Evolutionary conservation across 805 yeast species (phyloP).

Genomic region (Brettanomyces naardenensis): DNA sequence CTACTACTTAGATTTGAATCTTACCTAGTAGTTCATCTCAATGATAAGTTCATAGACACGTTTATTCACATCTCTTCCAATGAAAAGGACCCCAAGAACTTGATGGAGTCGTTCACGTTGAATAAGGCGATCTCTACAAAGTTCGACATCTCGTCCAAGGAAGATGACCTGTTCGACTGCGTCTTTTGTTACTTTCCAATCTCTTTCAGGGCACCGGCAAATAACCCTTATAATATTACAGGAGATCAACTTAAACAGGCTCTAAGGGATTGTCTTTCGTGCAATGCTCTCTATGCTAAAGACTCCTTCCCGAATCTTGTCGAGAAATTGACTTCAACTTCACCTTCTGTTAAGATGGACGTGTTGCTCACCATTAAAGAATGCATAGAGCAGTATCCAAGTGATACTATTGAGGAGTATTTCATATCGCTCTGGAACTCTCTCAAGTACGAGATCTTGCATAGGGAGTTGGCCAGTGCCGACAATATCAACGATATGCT

Average conservation of each 20-base stretch:
- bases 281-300: conserved; percentile 54
- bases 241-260: conserved; percentile 59
- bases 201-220: conserved; percentile 85
- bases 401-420: conserved; percentile 40
- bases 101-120: conserved; percentile 59
- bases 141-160: conserved; percentile 32
- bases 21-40: conserved; percentile 16
- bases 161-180: conserved; percentile 75
- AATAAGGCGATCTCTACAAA: conserved; percentile 37
- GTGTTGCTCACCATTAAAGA: conserved; percentile 53
- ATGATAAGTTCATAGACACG: conserved; percentile 40
- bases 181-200: conserved; percentile 95
- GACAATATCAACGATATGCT: conserved; percentile 20
- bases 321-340: conserved; percentile 64
- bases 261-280: conserved; percentile 54
- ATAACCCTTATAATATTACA: conserved; percentile 80
- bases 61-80: conserved; percentile 70
- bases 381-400: conserved; percentile 47
- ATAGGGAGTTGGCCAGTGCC: conserved; percentile 44
- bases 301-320: conserved; percentile 72
- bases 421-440: conserved; percentile 85
- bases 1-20: conserved; percentile 25
- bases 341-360: conserved; percentile 66
- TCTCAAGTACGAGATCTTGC: conserved; percentile 80
- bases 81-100: conserved; percentile 91